A percentile compares a stretch with the other conserved stretches of the same genome.
These are phyloP conservation scores for Penicillium psychrofluorescens DNA, from an alignment of 495 filamentous ascomycete species.

Conservation along the genomic window DNA sequence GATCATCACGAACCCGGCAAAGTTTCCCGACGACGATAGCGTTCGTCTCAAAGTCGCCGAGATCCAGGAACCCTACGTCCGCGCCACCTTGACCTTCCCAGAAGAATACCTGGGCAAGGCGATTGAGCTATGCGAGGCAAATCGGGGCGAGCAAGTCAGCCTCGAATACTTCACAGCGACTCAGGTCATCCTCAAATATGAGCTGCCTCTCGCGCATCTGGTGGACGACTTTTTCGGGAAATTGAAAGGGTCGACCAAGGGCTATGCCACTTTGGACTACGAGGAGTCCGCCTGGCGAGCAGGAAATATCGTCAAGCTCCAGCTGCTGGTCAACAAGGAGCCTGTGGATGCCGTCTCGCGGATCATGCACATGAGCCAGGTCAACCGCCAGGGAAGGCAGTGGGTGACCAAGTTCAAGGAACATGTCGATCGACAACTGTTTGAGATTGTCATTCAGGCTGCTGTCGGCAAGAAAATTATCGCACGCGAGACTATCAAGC, in stretches of 20 bases:
- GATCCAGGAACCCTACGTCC: slow-evolving; percentile 80
- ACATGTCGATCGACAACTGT: slow-evolving; percentile 92
- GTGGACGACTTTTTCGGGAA: slow-evolving; percentile 98
- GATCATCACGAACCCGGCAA: slow-evolving; percentile 74
- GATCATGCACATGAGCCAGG: slow-evolving; percentile 76
- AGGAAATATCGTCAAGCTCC: slow-evolving; percentile 79
- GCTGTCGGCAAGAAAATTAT: slow-evolving; percentile 76
- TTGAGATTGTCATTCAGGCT: slow-evolving; percentile 93
- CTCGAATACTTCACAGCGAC: slow-evolving; percentile 88
- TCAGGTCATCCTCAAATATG: slow-evolving; percentile 93
- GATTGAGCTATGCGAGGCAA: slow-evolving; percentile 89
- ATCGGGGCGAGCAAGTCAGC: slow-evolving; percentile 77
- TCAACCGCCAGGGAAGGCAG: slow-evolving; percentile 62
- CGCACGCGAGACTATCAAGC: slow-evolving; percentile 91
- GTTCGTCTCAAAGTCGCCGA: slow-evolving; percentile 50
- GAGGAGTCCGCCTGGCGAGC: slow-evolving; percentile 85
- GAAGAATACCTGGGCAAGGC: slow-evolving; percentile 90
- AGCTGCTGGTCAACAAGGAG: slow-evolving; percentile 85
- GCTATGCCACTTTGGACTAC: slow-evolving; percentile 83
- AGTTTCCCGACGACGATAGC: slow-evolving; percentile 73
- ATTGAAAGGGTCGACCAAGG: slow-evolving; percentile 80
- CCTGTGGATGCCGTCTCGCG: slow-evolving; percentile 93
- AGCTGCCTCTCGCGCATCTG: slow-evolving; percentile 75
- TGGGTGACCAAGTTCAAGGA: slow-evolving; percentile 98
- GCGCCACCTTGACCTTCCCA: slow-evolving; percentile 81